Conservation (phyloP, 208 protist genomes). For the Trypanosoma platydactyli region DNA sequence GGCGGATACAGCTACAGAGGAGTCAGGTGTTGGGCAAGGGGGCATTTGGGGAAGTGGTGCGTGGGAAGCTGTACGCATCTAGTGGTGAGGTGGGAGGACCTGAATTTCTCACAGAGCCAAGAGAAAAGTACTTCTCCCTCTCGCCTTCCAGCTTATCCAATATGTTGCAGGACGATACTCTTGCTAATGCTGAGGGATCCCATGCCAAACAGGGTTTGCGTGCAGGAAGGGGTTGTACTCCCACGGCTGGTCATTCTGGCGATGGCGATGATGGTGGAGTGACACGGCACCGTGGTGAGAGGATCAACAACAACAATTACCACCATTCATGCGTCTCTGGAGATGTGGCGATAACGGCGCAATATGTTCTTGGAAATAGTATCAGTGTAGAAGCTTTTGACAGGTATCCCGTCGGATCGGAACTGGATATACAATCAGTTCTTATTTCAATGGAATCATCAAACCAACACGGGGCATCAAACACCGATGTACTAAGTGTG, state of each 20-base stretch:
- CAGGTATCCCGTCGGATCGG: too few species aligned
- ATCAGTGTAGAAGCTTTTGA: too few species aligned
- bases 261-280: too few species aligned
- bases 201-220: neutral
- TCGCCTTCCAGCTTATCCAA: neutral
- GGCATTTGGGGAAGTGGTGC: conserved; percentile 60
- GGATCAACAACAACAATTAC: too few species aligned
- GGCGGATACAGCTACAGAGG: conserved; percentile 31
- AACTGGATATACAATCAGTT: neutral
- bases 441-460: neutral
- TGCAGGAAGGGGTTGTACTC: too few species aligned
- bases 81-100: neutral
- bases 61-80: conserved; percentile 59
- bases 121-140: neutral
- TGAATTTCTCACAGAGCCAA: neutral
- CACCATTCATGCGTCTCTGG: too few species aligned
- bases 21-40: conserved; percentile 43
- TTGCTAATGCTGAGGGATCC: neutral
- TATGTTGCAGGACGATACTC: neutral
- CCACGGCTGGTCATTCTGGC: too few species aligned
- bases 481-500: neutral
- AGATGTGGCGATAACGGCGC: too few species aligned
- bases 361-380: too few species aligned
- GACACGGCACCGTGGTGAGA: too few species aligned
- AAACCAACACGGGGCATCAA: neutral